These are phyloP conservation scores for Calonectria pseudoturangicola DNA, from an alignment of 2,329 filamentous ascomycete genomes.

Conservation along the genomic window DNA sequence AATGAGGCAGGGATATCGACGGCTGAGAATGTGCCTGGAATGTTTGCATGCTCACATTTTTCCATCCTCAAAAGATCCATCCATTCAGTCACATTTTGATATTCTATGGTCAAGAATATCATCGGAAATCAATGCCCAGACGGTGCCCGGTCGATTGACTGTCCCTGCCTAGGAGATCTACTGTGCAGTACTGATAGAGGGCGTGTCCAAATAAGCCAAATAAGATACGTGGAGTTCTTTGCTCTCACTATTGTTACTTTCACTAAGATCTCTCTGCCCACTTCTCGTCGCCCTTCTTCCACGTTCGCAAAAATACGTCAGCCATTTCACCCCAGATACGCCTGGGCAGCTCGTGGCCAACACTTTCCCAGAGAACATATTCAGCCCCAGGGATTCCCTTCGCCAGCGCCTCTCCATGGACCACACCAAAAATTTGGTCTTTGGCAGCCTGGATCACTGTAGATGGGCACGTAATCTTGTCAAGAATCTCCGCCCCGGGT, in stretches of 20 bases:
- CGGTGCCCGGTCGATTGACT: too few species aligned
- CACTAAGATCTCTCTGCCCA: constrained; percentile 5
- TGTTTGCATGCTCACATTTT: too few species aligned
- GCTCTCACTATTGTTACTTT: not conserved
- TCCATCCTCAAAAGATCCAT: too few species aligned
- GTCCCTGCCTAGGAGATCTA: too few species aligned
- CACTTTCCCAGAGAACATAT: constrained; percentile 50
- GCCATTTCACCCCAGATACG: constrained; percentile 40
- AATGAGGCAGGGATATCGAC: too few species aligned
- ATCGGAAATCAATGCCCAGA: too few species aligned
- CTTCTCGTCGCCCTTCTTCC: constrained; percentile 35
- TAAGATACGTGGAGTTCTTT: not conserved
- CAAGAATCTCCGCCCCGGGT: constrained; percentile 51
- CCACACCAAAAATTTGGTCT: constrained; percentile 55
- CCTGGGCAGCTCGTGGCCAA: constrained; percentile 48
- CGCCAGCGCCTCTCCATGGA: constrained; percentile 53
- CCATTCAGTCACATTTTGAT: too few species aligned
- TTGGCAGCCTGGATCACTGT: constrained; percentile 55
- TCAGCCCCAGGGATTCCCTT: constrained; percentile 48
- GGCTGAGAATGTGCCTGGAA: too few species aligned
- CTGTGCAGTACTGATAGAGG: not conserved
- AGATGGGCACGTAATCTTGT: constrained; percentile 51
- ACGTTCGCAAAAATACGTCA: constrained; percentile 30
- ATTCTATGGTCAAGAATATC: too few species aligned
- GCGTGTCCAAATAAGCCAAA: not conserved